Base-by-base conservation (phyloP, 176 grass and related monocot genomes). In the Juncus effusus region DNA sequence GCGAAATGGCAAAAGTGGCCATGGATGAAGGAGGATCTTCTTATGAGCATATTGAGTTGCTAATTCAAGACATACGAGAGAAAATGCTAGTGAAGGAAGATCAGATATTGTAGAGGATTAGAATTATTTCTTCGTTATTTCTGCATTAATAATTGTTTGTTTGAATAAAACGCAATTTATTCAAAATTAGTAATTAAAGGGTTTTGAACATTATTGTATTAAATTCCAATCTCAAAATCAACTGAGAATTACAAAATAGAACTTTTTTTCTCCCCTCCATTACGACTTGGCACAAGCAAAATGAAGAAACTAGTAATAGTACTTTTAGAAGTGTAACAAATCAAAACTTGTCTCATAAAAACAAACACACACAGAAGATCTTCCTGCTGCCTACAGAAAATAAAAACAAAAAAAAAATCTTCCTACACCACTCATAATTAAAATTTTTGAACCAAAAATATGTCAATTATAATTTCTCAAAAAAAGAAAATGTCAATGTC, bases 21-120 rank as follows among this genome's bases (percentile, higher is more conserved):
- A 81, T 81, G 78, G 71, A 69, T 67, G 16, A 65, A 54, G 36
- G 63, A 28, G 78, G 78, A 3, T 75, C 78, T 51, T 81, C 78
- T 45, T 49, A 56, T 13, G 15, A 65, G 38, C 64, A 70, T 63
- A 49, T 73, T 0, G 28, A 42, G 36, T 50, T 56, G 19, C 3
- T 80, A 19, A 80, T 80, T 65, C 69, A 60, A 42, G 60, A 80
- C 13, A 50, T 58, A 49, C 13, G 16, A 64, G 55, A 66, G 11
- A 42, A 58, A 40, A 70, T 70, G 52, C 13, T 2, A 58, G 11
- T 57, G 49, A 53, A 13, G 42, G 50, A 69, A 14, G 65, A 37
- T 53, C 14, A 57, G 54, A 57, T 28, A 28, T 28, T 6, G 44
- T 47, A 47, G 44, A 47, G 44, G 4, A 6, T 9, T 47, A 47